A percentile compares a stretch with the other conserved stretches of the same genome.
Conservation (phyloP, 208 protist genomes). For the Wallacemonas sp. region DNA sequence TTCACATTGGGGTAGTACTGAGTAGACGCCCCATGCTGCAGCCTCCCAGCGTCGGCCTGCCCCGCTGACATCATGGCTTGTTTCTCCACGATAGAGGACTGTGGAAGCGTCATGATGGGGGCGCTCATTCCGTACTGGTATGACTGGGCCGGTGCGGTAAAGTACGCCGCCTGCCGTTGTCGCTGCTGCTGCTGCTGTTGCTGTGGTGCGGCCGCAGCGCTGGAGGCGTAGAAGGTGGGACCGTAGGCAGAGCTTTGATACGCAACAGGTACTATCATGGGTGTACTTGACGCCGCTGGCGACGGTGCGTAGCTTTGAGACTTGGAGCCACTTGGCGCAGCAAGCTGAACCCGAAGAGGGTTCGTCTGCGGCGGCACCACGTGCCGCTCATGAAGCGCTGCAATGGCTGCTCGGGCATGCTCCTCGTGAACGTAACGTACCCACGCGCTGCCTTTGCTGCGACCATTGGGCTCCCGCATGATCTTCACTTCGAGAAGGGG, state of each 20-base stretch:
- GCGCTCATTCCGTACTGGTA: conserved; percentile 17
- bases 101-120: conserved; percentile 12
- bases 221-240: conserved; percentile 15
- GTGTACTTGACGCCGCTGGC: conserved; percentile 8
- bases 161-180: conserved; percentile 13
- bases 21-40: neutral
- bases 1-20: conserved; percentile 2
- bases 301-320: conserved; percentile 17
- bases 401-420: conserved; percentile 63
- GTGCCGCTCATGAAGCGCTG: conserved; percentile 71
- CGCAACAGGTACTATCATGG: conserved; percentile 18
- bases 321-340: conserved; percentile 35
- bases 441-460: conserved; percentile 82
- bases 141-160: neutral
- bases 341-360: conserved; percentile 79
- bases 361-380: conserved; percentile 87
- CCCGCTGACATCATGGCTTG: neutral
- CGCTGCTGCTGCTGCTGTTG: conserved; percentile 11
- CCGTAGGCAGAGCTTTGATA: conserved; percentile 11
- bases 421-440: conserved; percentile 76
- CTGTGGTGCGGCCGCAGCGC: neutral
- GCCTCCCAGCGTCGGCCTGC: neutral
- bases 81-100: conserved; percentile 2
- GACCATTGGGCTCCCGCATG: conserved; percentile 76
- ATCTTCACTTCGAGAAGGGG: conserved; percentile 78